Base-by-base conservation (phyloP, 2,329 filamentous ascomycete species). In the Trichothecium roseum region DNA sequence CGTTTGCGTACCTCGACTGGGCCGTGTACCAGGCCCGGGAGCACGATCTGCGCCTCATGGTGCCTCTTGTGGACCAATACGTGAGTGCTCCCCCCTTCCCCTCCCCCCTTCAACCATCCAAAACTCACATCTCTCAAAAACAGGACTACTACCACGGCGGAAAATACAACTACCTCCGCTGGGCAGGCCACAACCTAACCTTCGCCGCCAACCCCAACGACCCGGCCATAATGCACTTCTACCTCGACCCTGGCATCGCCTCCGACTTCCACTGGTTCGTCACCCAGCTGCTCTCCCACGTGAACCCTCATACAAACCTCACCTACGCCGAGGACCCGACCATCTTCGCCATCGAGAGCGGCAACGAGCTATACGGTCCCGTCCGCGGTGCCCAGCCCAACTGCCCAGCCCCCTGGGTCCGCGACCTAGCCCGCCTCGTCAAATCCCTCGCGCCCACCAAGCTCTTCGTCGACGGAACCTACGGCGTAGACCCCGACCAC, bases 71-170 rank as follows among this genome's bases (percentile, higher is more conserved):
- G 5, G 64, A 69, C 45, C 64, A 68, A 37, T 69, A 62, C 41
- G 60, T 60, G 26, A 41, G 51, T 39, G 28, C 18, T 22, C 24
- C 30, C 18, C 10, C 30, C 5, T 17, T 28, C n/a, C n/a, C n/a
- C n/a, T n/a, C n/a, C n/a, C n/a, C n/a, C n/a, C 26, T 28, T 28
- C 9, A 9, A 9, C 26, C n/a, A 16, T 16, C 22, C 13, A 7
- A 8, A 16, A 15, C 31, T 20, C 8, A 33, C 18, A 15, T 5
- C 12, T 17, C 20, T 12, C 26, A 13, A 16, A 12, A 28, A 18
- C 24, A 62, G 53, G 59, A 68, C 44, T 68, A 68, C 42, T 69
- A 68, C 46, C 65, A 68, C 40, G 64, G 65, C 16, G 66, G 65
- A 6, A 68, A 67, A 46, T 68, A 62, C 50, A 54, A 55, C 42